A percentile compares a stretch with the other conserved stretches of the same genome.
Evolutionary conservation across 495 filamentous ascomycete species (phyloP).

Genomic region (Sporormia fimetaria): DNA sequence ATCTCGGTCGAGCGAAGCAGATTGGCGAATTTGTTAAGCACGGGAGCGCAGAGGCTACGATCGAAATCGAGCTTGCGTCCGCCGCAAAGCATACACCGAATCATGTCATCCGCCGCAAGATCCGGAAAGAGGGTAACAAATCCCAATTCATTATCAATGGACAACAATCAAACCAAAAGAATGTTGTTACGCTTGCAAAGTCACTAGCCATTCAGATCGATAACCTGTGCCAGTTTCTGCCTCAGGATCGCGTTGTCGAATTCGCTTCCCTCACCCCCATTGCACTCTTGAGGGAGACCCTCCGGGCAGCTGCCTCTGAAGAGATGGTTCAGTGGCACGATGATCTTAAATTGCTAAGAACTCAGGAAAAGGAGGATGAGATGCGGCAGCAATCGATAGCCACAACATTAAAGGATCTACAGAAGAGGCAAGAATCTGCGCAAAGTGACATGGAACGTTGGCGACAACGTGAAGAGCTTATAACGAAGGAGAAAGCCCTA

Average conservation of each 20-base stretch:
- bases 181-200: slow-evolving; percentile 52
- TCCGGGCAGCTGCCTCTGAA: slow-evolving; percentile 70
- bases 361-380: slow-evolving; percentile 55
- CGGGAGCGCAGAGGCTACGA: slow-evolving; percentile 59
- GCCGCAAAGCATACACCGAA: slow-evolving; percentile 44
- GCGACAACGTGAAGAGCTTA: slow-evolving; percentile 57
- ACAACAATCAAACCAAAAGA: slow-evolving; percentile 42
- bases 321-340: slow-evolving; percentile 73
- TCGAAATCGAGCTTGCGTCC: slow-evolving; percentile 79
- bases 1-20: slow-evolving; percentile 79
- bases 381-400: slow-evolving; percentile 45
- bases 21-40: slow-evolving; percentile 89
- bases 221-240: slow-evolving; percentile 95
- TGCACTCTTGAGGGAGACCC: slow-evolving; percentile 77
- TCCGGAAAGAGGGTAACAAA: slow-evolving; percentile 71
- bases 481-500: slow-evolving; percentile 53
- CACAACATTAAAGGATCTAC: slow-evolving; percentile 51
- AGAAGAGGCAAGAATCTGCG: slow-evolving; percentile 63
- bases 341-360: slow-evolving; percentile 56
- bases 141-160: slow-evolving; percentile 62
- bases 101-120: slow-evolving; percentile 59
- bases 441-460: slow-evolving; percentile 76
- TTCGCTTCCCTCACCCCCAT: slow-evolving; percentile 77
- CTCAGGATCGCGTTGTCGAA: slow-evolving; percentile 90
- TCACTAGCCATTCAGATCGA: slow-evolving; percentile 83